Evolutionary conservation across 2,329 filamentous ascomycete genomes (phyloP).

Genomic region (Cladosporium austrohemisphaericum): DNA sequence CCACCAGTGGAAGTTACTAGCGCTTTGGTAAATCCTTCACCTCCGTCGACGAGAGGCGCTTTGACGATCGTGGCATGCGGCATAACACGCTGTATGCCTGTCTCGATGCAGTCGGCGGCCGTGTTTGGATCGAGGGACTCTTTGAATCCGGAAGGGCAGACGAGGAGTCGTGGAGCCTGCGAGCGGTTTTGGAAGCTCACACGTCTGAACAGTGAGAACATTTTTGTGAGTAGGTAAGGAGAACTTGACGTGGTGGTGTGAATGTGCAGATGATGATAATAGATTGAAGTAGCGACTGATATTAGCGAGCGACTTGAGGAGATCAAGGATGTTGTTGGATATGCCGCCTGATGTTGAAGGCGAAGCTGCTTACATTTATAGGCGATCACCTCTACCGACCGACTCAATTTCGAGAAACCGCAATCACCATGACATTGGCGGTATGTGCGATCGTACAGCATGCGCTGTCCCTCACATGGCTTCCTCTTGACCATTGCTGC

Average conservation of each 20-base stretch:
- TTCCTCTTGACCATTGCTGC: too few relatives aligned
- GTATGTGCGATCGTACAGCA: too few relatives aligned
- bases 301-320: neutral
- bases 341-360: too few relatives aligned
- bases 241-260: neutral
- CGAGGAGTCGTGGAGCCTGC: conserved; percentile 40
- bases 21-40: conserved; percentile 50
- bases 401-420: too few relatives aligned
- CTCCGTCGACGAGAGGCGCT: conserved; percentile 51
- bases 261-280: neutral
- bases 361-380: too few relatives aligned
- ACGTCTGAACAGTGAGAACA: conserved; percentile 11
- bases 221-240: neutral
- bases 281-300: conserved; percentile 4
- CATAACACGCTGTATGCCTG: conserved; percentile 45
- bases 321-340: too few relatives aligned
- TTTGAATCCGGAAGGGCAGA: conserved; percentile 54
- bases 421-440: too few relatives aligned
- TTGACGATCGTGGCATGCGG: conserved; percentile 45
- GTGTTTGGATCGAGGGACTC: conserved; percentile 48
- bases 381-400: too few relatives aligned
- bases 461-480: too few relatives aligned
- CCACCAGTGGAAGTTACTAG: conserved; percentile 45
- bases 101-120: conserved; percentile 51
- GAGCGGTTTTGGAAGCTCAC: conserved; percentile 13